These are phyloP conservation scores for Colletotrichum liriopes DNA, from an alignment of 2,329 filamentous ascomycete genomes.

Conservation along the genomic window DNA sequence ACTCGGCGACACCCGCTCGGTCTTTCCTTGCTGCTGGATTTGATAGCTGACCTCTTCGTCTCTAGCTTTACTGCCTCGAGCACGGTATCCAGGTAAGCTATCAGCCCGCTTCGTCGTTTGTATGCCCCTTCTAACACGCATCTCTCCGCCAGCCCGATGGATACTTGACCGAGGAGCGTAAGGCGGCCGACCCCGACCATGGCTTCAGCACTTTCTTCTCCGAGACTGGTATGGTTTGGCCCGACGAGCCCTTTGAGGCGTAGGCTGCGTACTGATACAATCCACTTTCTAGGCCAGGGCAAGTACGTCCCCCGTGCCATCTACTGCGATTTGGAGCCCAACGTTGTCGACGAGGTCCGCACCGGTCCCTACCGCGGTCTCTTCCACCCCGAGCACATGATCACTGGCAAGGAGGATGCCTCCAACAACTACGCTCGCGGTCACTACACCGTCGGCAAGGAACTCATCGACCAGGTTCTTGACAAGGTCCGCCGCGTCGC, in stretches of 20 bases:
- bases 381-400: conserved; percentile 99
- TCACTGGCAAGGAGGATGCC: conserved; percentile 99
- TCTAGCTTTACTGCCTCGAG: conserved; percentile 98
- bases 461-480: conserved; percentile 97
- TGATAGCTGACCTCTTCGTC: conserved; percentile 38
- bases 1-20: neutral
- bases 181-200: conserved; percentile 91
- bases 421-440: conserved; percentile 99
- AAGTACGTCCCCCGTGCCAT: conserved; percentile 99
- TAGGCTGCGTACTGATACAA: conserved; percentile 25
- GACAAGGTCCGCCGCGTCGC: conserved; percentile 98
- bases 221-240: conserved; percentile 84
- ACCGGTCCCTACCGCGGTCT: conserved; percentile 96
- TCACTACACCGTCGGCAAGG: conserved; percentile 99
- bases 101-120: conserved; percentile 24
- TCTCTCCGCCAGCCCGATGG: conserved; percentile 84
- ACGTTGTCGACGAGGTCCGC: conserved; percentile 99
- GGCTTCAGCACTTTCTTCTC: conserved; percentile 99
- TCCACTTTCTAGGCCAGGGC: conserved; percentile 80
- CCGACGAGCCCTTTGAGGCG: neutral
- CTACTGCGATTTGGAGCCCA: conserved; percentile 99
- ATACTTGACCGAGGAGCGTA: conserved; percentile 98
- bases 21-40: neutral
- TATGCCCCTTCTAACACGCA: conserved; percentile 4
- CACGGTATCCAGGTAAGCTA: conserved; percentile 95